Evolutionary conservation across 768 basidiomycete genomes (phyloP), one percentile per base, ranked within the genome.

Genomic region (Mycena rebaudengoi): DNA sequence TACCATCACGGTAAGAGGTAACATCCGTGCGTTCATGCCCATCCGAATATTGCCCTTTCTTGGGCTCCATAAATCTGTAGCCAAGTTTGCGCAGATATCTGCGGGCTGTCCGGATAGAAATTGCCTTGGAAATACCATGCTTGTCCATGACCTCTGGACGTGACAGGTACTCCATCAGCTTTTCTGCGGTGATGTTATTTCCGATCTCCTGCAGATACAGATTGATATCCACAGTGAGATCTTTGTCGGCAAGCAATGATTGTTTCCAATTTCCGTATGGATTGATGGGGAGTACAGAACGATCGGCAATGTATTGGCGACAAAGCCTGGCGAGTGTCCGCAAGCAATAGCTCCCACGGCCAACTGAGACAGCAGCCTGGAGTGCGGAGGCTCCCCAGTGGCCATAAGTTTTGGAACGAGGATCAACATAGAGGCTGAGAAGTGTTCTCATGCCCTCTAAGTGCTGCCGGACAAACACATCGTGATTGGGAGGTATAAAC

Each of bases 1-100:
- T 25, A 0, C 73, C 25, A 12, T 78, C 57, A 0, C 70, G 67
- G 41, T 82, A 78, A 3, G 55, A 21, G 2, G 78, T 75, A 4
- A 83, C 76, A 70, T 80, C 79, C 0, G 58, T 57, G 0, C 75
- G 62, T 55, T 81, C 75, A 60, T 82, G 75, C 0, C 80, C 74
- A 64, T 78, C 77, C 13, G 69, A 60, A 62, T 65, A 78, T 41
- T 69, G 56, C 23, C 7, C 28, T 29, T 26, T 45, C 21, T 59
- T 18, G 18, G 64, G 2, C 76, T 72, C 52, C 13, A 23, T 59
- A 57, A 68, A 75, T 5, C 63, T 33, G 55, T 70, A 73, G 0
- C 43, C 67, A 20, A 75, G 46, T 7, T 23, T 25, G 3, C 23
- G 46, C 70, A 78, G 69, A 71, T 75, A 77, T 3, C 39, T 12